Conservation (phyloP, 2,329 filamentous ascomycete species). For the Aspergillus neotritici region DNA sequence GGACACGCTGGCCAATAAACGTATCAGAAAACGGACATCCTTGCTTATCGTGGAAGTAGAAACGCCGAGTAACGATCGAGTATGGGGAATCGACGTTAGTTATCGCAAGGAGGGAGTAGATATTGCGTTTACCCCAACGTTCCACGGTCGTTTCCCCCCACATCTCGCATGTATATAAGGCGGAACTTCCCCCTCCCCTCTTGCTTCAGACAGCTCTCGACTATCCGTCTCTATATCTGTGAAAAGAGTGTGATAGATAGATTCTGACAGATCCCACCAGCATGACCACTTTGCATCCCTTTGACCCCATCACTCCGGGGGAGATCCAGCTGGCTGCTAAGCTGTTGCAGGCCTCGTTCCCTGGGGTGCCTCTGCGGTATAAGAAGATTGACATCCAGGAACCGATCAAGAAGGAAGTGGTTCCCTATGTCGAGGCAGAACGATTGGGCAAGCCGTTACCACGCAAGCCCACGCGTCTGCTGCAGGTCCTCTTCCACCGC, state of each 20-base stretch:
- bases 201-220: too few species aligned
- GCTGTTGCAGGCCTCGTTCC: slow-evolving; percentile 34
- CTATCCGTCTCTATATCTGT: too few species aligned
- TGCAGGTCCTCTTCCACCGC: slow-evolving; percentile 48
- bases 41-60: too few species aligned
- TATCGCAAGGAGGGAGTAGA: too few species aligned
- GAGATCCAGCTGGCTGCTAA: slow-evolving; percentile 38
- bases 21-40: too few species aligned
- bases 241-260: too few species aligned
- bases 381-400: slow-evolving; percentile 65
- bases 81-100: too few species aligned
- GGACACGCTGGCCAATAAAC: slow-evolving; percentile 7
- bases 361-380: slow-evolving; percentile 42
- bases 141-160: too few species aligned
- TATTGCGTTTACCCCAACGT: too few species aligned
- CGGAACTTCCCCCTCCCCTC: too few species aligned
- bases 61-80: too few species aligned
- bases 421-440: slow-evolving; percentile 61
- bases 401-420: slow-evolving; percentile 54
- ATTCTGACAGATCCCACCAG: slow-evolving; percentile 3
- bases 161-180: too few species aligned
- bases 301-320: slow-evolving; percentile 36
- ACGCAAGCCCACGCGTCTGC: slow-evolving; percentile 46
- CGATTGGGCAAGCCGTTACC: slow-evolving; percentile 47
- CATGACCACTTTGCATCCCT: slow-evolving; percentile 31